A percentile compares a stretch with the other conserved stretches of the same genome.
phyloP scores from a whole-genome alignment of 2,329 filamentous ascomycete genomes.

The Aureobasidium sp. region DNA sequence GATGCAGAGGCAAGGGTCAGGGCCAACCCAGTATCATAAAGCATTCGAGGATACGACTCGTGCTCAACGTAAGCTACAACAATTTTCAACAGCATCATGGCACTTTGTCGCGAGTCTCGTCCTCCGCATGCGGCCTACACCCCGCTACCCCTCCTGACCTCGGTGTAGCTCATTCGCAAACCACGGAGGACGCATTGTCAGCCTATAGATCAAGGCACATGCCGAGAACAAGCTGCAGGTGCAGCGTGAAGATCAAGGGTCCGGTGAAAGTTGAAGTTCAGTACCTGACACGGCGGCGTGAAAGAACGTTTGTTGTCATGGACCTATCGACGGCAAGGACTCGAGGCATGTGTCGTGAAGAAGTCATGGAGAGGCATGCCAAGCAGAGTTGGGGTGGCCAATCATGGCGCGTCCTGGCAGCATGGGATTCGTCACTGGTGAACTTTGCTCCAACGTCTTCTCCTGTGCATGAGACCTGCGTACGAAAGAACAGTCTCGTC shows the following conservation, averaged over 20 bases:
- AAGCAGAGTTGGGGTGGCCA: neutral
- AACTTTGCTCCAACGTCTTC: constrained; percentile 10
- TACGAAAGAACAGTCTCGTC: neutral
- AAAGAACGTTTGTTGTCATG: constrained; percentile 3
- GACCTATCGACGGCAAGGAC: constrained; percentile 4
- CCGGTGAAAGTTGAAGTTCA: neutral
- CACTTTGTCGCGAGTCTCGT: neutral
- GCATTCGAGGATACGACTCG: neutral
- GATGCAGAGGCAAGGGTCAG: neutral
- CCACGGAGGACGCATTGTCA: neutral
- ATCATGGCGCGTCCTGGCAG: constrained; percentile 1
- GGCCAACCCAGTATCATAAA: constrained; percentile 2
- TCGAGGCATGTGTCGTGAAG: constrained; percentile 9
- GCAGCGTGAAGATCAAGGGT: constrained; percentile 7
- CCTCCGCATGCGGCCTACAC: constrained; percentile 4
- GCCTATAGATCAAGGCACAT: constrained; percentile 16
- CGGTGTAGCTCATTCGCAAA: neutral
- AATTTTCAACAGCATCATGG: constrained; percentile 3
- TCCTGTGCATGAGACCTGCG: constrained; percentile 4
- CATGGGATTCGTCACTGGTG: neutral
- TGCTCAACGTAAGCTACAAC: constrained; percentile 10
- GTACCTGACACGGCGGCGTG: constrained; percentile 8
- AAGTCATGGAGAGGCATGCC: neutral
- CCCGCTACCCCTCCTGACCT: constrained; percentile 15
- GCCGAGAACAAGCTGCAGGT: constrained; percentile 3